Conservation (phyloP, 805 yeast species). For the Candida montana region DNA sequence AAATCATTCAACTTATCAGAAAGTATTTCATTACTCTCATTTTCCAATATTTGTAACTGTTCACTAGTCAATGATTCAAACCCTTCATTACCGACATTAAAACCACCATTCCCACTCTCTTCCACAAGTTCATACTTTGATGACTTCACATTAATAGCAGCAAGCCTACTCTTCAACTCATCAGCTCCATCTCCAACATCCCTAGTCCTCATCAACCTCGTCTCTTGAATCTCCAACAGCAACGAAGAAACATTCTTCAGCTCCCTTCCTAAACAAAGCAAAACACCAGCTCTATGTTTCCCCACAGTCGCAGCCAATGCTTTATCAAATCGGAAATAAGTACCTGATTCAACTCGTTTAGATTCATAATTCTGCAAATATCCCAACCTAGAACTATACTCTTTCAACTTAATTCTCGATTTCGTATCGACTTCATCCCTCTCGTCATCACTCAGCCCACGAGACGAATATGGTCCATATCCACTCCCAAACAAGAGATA, state of each 20-base stretch:
- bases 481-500: conserved; percentile 26
- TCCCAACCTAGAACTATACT: conserved; percentile 45
- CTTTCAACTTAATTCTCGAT: conserved; percentile 45
- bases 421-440: conserved; percentile 54
- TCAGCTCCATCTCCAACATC: conserved; percentile 19
- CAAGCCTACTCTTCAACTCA: conserved; percentile 10
- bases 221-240: conserved; percentile 22
- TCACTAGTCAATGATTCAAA: conserved; percentile 34
- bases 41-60: conserved; percentile 51
- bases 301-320: conserved; percentile 13
- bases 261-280: conserved; percentile 18
- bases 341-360: conserved; percentile 31
- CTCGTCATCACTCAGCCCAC: conserved; percentile 40
- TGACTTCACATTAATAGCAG: conserved; percentile 21
- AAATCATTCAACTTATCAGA: conserved; percentile 55
- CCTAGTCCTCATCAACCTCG: conserved; percentile 21
- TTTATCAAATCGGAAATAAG: conserved; percentile 14
- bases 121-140: conserved; percentile 19
- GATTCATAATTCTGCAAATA: conserved; percentile 47
- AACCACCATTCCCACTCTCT: conserved; percentile 1
- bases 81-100: conserved; percentile 25
- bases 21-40: conserved; percentile 53
- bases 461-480: too few relatives aligned
- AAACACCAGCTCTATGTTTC: conserved; percentile 19
- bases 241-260: conserved; percentile 21